Evolutionary conservation across 768 basidiomycete species (phyloP).

Genomic region (Suillus lakei): DNA sequence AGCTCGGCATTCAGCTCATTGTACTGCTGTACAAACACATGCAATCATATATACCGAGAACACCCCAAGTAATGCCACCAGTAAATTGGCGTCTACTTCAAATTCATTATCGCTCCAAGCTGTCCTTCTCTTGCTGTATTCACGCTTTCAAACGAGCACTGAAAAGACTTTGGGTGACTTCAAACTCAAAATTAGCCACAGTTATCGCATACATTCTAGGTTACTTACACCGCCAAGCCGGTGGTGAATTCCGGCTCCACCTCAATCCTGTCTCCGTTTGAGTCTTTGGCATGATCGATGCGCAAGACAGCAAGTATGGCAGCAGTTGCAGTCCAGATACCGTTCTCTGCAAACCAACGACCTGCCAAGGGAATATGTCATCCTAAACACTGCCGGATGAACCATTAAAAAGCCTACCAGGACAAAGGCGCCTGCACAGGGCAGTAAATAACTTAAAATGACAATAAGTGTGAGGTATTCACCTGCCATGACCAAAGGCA

Average conservation of each 20-base stretch:
- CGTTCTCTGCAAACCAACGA: background rate
- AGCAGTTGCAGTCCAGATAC: background rate
- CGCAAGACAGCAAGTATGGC: conserved; percentile 6
- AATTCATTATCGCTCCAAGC: background rate
- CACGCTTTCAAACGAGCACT: background rate
- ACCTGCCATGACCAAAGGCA: background rate
- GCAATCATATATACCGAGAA: too few relatives aligned
- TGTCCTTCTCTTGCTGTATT: background rate
- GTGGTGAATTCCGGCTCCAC: background rate
- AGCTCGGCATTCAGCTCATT: too few relatives aligned
- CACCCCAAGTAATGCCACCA: too few relatives aligned
- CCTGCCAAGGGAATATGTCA: background rate
- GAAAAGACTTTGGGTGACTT: background rate
- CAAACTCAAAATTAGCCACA: background rate
- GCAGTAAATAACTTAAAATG: background rate
- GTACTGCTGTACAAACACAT: too few relatives aligned
- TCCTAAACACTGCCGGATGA: background rate
- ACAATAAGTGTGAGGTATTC: background rate
- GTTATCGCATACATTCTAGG: background rate
- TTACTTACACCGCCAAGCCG: background rate
- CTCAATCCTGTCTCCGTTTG: background rate
- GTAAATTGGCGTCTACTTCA: background rate
- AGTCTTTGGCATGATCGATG: conserved; percentile 3
- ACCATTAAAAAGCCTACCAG: background rate
- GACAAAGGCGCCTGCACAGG: background rate